These are phyloP conservation scores for Hypomontagnella submonticulosa DNA, from an alignment of 495 filamentous ascomycete genomes.

Conservation along the genomic window DNA sequence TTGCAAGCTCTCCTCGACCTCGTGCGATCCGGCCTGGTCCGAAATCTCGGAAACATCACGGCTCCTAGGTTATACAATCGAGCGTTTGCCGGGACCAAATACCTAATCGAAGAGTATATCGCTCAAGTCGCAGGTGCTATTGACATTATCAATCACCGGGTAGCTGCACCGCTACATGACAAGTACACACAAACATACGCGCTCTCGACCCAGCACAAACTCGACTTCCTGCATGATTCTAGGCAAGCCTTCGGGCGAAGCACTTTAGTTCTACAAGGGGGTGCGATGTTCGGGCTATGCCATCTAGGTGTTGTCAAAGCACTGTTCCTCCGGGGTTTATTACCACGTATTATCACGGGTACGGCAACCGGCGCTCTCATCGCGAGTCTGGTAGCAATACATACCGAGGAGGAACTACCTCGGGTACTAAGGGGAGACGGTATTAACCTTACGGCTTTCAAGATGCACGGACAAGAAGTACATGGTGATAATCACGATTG, in stretches of 20 bases:
- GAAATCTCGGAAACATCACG: slow-evolving; percentile 92
- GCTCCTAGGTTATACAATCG: slow-evolving; percentile 84
- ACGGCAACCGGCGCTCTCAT: slow-evolving; percentile 92
- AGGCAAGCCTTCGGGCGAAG: slow-evolving; percentile 89
- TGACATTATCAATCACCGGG: slow-evolving; percentile 72
- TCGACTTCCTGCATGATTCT: slow-evolving; percentile 90
- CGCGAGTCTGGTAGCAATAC: slow-evolving; percentile 87
- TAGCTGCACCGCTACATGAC: slow-evolving; percentile 31
- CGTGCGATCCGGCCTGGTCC: slow-evolving; percentile 85
- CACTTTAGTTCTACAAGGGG: slow-evolving; percentile 88
- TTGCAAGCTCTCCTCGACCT: slow-evolving; percentile 79
- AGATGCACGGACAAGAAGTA: slow-evolving; percentile 50
- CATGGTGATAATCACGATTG: slow-evolving; percentile 20
- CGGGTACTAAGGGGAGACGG: slow-evolving; percentile 78
- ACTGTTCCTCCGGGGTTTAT: slow-evolving; percentile 80
- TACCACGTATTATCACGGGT: slow-evolving; percentile 91
- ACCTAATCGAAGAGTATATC: slow-evolving; percentile 91
- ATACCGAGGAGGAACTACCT: slow-evolving; percentile 87
- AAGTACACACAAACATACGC: slow-evolving; percentile 58
- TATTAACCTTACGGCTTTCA: slow-evolving; percentile 86
- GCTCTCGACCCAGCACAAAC: slow-evolving; percentile 84
- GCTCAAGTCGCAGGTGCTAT: slow-evolving; percentile 83
- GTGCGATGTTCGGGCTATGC: slow-evolving; percentile 90
- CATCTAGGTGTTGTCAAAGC: slow-evolving; percentile 93
- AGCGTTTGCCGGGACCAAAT: slow-evolving; percentile 89